phyloP scores from a whole-genome alignment of 2,329 filamentous ascomycete species.

The Pestalotiopsis sp. region DNA sequence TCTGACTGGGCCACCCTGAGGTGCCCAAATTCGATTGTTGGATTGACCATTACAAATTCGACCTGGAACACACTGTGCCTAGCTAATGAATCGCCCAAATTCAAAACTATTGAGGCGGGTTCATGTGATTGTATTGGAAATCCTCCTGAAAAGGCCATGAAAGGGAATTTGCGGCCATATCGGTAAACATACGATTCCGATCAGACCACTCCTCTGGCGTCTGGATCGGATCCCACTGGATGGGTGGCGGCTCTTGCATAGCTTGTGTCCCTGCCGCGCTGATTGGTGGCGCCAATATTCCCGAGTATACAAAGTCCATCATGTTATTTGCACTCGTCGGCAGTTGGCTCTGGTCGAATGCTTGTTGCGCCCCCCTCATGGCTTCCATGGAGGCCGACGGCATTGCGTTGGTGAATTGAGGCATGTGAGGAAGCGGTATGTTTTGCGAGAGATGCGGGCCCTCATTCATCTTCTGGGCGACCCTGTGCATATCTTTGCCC shows the following conservation, averaged over 20 bases:
- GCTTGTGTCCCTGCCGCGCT: neutral
- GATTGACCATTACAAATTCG: too few species aligned
- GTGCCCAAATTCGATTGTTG: too few species aligned
- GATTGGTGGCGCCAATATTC: conserved; percentile 1
- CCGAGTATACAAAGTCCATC: conserved; percentile 13
- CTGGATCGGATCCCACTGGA: conserved; percentile 17
- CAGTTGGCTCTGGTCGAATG: neutral
- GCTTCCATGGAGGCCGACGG: neutral
- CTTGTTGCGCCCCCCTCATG: neutral
- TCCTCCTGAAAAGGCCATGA: conserved; percentile 1
- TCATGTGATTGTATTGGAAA: neutral
- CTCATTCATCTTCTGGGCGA: neutral
- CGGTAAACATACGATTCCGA: conserved; percentile 12
- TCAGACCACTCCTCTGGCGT: conserved; percentile 15
- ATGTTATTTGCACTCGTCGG: neutral
- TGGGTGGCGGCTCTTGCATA: neutral
- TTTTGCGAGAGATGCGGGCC: neutral
- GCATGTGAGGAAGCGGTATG: neutral
- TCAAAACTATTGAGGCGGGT: neutral
- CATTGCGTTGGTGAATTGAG: neutral
- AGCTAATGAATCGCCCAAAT: too few species aligned
- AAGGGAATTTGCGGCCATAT: conserved; percentile 5
- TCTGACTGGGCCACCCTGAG: too few species aligned
- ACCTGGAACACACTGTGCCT: too few species aligned
- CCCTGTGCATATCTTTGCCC: conserved; percentile 8